Evolutionary conservation across 441 rosid genomes (phyloP).

Genomic region (Eruca vesicaria): DNA sequence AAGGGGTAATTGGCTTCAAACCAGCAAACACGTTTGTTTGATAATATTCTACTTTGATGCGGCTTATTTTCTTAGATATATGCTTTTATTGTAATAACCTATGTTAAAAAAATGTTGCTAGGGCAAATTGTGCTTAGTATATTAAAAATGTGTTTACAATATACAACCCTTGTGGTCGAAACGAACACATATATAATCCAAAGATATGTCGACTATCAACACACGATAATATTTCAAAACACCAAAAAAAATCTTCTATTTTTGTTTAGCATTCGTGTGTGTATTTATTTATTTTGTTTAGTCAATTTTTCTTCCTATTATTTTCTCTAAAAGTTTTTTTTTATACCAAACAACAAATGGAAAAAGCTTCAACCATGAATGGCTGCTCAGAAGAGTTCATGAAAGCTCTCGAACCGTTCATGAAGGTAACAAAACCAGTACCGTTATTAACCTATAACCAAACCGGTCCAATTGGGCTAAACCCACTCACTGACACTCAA

Average conservation of each 20-base stretch:
- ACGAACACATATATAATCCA: conserved; percentile 25
- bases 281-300: neutral
- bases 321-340: neutral
- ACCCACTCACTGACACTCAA: conserved; percentile 60
- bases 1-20: neutral
- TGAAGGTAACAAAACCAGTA: conserved; percentile 45
- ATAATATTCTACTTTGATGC: neutral
- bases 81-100: neutral
- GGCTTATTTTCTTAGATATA: neutral
- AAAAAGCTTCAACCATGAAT: conserved; percentile 51
- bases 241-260: neutral
- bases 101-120: neutral
- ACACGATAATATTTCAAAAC: conserved; percentile 16
- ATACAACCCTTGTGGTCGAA: neutral
- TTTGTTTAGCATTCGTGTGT: neutral
- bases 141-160: neutral
- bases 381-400: conserved; percentile 61
- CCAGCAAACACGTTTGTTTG: neutral
- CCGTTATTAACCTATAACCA: conserved; percentile 31
- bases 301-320: neutral
- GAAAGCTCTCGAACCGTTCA: conserved; percentile 90
- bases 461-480: conserved; percentile 52
- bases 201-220: conserved; percentile 9
- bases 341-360: conserved; percentile 3
- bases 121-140: neutral